phyloP scores from a whole-genome alignment of 768 basidiomycete genomes.

The Amanita brunnescens region DNA sequence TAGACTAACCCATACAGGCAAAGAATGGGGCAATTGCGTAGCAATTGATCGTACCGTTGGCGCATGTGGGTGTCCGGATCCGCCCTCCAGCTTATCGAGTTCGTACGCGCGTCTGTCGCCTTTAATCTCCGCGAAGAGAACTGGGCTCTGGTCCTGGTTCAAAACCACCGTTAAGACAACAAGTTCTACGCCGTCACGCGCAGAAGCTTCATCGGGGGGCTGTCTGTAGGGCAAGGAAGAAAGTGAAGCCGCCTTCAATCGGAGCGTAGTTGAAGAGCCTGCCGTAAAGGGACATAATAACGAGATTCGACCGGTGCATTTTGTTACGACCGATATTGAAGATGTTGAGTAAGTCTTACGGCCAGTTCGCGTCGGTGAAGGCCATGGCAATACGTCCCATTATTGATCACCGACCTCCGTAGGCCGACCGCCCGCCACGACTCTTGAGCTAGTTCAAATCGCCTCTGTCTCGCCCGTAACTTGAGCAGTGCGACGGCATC shows the following conservation, averaged over 20 bases:
- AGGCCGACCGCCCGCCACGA: no score
- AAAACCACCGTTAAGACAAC: conserved; percentile 23
- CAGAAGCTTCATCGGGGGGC: conserved; percentile 14
- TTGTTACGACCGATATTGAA: conserved; percentile 20
- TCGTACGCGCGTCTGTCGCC: conserved; percentile 20
- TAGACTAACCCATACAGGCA: conserved; percentile 24
- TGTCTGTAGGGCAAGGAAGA: conserved; percentile 23
- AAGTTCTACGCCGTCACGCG: conserved; percentile 18
- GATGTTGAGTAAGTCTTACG: conserved; percentile 21
- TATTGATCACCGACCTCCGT: no score
- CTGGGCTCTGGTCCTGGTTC: conserved; percentile 19
- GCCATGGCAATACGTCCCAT: no score
- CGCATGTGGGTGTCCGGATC: conserved; percentile 26
- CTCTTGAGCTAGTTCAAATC: no score
- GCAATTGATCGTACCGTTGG: conserved; percentile 20
- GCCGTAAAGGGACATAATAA: conserved; percentile 32
- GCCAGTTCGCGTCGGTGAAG: conserved; percentile 20
- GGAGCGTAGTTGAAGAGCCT: conserved; percentile 28
- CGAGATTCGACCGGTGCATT: conserved; percentile 18
- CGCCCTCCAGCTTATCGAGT: conserved; percentile 19
- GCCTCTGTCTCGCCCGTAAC: no score
- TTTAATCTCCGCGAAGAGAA: conserved; percentile 25
- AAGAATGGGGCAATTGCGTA: conserved; percentile 21
- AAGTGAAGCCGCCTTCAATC: conserved; percentile 18
- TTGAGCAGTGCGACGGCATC: no score